phyloP scores from a whole-genome alignment of 495 filamentous ascomycete species.

The Penicillium ucsense region DNA sequence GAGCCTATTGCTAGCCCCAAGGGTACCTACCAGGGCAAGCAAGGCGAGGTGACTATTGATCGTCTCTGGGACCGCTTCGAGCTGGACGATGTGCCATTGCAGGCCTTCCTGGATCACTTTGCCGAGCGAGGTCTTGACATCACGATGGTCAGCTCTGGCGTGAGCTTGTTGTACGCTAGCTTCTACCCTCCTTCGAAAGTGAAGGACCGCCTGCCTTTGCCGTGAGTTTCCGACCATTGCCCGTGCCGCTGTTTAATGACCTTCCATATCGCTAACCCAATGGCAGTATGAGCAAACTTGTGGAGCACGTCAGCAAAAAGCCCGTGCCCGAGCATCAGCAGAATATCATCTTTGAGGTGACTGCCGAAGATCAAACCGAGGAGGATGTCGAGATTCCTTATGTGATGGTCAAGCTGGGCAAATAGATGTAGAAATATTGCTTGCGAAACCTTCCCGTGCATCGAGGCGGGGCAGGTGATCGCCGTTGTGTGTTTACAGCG shows the following conservation, averaged over 20 bases:
- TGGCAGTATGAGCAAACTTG: conserved; percentile 69
- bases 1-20: conserved; percentile 91
- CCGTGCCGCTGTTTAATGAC: too few species aligned
- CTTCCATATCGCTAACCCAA: not conserved
- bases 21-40: conserved; percentile 68
- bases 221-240: conserved; percentile 40
- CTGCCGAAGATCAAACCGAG: conserved; percentile 77
- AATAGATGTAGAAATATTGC: conserved; percentile 17
- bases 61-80: conserved; percentile 99
- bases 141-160: conserved; percentile 90
- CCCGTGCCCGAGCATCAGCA: conserved; percentile 81
- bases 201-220: conserved; percentile 65
- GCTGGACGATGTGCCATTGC: conserved; percentile 72
- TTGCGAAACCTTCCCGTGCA: not conserved
- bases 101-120: conserved; percentile 76
- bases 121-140: conserved; percentile 68
- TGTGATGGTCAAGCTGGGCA: conserved; percentile 71
- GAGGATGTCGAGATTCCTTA: conserved; percentile 98
- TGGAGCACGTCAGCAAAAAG: conserved; percentile 86
- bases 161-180: conserved; percentile 89
- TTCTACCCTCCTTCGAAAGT: conserved; percentile 87
- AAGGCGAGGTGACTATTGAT: conserved; percentile 75
- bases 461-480: too few species aligned
- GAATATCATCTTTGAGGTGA: conserved; percentile 94
- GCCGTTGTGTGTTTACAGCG: too few species aligned